Conservation (phyloP, 768 basidiomycete species). For the Serendipita sp. region DNA sequence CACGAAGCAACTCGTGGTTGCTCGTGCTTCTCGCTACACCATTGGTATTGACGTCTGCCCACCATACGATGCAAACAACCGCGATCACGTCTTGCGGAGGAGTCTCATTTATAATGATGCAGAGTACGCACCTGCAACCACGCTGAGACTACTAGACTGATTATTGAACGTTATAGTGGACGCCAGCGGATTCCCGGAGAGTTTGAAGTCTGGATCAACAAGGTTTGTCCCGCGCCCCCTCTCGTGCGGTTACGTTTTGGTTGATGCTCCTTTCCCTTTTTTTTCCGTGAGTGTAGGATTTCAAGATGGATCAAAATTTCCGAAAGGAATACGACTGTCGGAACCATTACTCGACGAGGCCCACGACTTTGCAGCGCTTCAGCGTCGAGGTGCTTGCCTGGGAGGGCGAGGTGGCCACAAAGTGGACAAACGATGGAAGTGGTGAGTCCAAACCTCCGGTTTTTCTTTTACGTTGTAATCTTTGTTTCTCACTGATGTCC, state of each 20-base stretch:
- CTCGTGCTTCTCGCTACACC: background rate
- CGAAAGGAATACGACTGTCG: background rate
- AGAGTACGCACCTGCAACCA: background rate
- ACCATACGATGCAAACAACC: background rate
- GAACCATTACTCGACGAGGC: background rate
- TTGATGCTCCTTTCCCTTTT: background rate
- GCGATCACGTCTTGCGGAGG: background rate
- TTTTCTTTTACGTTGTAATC: no score
- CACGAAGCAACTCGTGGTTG: conserved; percentile 1
- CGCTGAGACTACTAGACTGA: background rate
- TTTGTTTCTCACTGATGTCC: no score
- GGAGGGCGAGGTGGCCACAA: background rate
- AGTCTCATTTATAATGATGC: background rate
- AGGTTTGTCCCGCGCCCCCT: background rate
- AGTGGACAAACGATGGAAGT: background rate
- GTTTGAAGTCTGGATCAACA: background rate
- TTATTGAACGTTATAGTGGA: background rate
- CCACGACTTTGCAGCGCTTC: background rate
- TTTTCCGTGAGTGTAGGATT: background rate
- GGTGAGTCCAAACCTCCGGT: no score
- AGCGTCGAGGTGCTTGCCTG: background rate
- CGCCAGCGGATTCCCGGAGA: background rate
- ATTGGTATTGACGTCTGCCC: background rate
- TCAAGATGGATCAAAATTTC: background rate
- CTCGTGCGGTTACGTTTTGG: no score